Base-by-base conservation (phyloP, 176 grass and related monocot species). In the Eremochloa ophiuroides region DNA sequence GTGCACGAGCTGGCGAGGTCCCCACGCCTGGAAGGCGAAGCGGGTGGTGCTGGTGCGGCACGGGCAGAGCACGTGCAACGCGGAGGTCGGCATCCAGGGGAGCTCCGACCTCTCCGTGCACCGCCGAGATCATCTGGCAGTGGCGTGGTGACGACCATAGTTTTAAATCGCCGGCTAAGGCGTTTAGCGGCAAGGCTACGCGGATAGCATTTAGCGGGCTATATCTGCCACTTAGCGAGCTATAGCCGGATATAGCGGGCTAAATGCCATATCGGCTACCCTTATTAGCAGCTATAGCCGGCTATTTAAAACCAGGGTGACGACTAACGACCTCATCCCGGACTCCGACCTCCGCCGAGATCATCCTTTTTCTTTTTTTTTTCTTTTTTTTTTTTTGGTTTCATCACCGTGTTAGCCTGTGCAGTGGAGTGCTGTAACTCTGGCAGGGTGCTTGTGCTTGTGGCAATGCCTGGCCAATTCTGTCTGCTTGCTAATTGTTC, bases 61-160 rank as follows among this genome's bases (percentile, higher is more conserved):
- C 66, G 95, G 95, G 51, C 95, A 98, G 88, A 98, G 95, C 95
- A 98, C 95, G 9, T 95, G 95, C 92, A 98, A 98, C 67, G 95
- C 90, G 58, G 90, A 98, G 33, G 95, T 92, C 0, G 90, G 96
- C 74, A 98, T 98, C 86, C 96, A 97, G 83, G 92, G 95, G 42
- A 91, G 95, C 86, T 98, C 90, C 86, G 88, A 98, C 82, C 3
- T 62, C 53, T 98, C 92, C 46, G 86, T 93, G 63, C 85, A 99
- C 96, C 18, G 93, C 93, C 18, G 93, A 99, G 88, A 93, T 95
- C 58, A 99, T 99, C 76, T 93, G 93, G 96, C 73, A 44, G 29
- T 47, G 37, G 12, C 81, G 93, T 40, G 55, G 65, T 2, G 83
- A 90, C 27, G 93, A 90, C n/a, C n/a, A n/a, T n/a, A n/a, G n/a